Base-by-base conservation (phyloP, 495 filamentous ascomycete genomes). In the Cairneyella variabilis region DNA sequence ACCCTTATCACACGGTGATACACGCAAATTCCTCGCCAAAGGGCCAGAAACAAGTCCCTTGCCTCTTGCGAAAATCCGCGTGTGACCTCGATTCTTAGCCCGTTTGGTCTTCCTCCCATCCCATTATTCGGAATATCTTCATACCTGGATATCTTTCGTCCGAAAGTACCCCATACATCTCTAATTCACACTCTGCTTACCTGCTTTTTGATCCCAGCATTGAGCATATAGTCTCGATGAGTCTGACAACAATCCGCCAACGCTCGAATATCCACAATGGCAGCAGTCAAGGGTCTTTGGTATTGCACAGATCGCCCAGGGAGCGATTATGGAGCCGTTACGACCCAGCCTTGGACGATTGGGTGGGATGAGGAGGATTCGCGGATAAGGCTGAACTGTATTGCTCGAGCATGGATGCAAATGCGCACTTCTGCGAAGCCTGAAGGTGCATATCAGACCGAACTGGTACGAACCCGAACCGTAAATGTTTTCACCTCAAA, bases 321-420 rank as follows among this genome's bases (percentile, higher is more conserved):
- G 50, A 61, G 40, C 58, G 55, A 32, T 39, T 61, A 57, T 62
- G 54, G 58, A 37, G 56, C 41, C 38, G 22, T 38, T 32, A 60
- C 53, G 57, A 61, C 51, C 48, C 60, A 40, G 55, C 52, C 52
- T 43, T 62, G 56, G 52, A 58, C 56, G 59, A 62, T 56, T 59
- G 67, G 52, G 41, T 70, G 68, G 68, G 61, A 62, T 65, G 66
- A 69, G 54, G 58, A 70, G 44, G 70, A 69, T 46, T 51, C 69
- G 37, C 58, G 64, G 43, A 68, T 65, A 61, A 66, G 58, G 51
- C 54, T 72, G 43, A 62, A 45, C 22, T 51, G 67, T 37, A 69
- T 72, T 40, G 64, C 70, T 25, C 62, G 60, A 51, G 57, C 61
- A 51, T 72, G 70, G 70, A 32, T 70, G 41, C 51, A 59, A 48